Percentiles rank a stretch among this genome's conserved stretches.
Evolutionary conservation across 2,329 filamentous ascomycete species (phyloP).

Genomic region (Exophiala mesophila): DNA sequence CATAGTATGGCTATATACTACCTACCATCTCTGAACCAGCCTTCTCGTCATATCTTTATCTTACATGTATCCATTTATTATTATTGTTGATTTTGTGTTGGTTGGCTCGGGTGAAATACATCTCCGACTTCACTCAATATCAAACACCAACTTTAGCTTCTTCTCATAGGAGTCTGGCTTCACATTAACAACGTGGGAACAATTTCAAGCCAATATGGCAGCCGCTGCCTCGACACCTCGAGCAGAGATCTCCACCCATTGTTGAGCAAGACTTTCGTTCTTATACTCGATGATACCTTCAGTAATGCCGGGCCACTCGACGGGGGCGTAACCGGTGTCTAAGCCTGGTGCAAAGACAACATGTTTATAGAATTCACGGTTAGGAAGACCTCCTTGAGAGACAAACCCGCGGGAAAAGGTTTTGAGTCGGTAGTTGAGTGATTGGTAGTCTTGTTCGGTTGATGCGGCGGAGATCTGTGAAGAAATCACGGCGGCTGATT

Average conservation of each 20-base stretch:
- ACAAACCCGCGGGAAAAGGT: constrained; percentile 45
- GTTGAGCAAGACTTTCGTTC: constrained; percentile 24
- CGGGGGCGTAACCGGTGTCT: constrained; percentile 31
- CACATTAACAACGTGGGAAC: too few species aligned
- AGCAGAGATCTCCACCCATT: constrained; percentile 26
- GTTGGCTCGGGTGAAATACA: too few species aligned
- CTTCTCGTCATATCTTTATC: too few species aligned
- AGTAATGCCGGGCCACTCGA: constrained; percentile 27
- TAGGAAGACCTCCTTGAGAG: constrained; percentile 42
- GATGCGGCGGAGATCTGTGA: constrained; percentile 6
- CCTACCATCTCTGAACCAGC: too few species aligned
- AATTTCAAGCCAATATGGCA: constrained; percentile 17
- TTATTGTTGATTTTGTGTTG: too few species aligned
- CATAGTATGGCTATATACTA: too few species aligned
- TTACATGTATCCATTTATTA: too few species aligned
- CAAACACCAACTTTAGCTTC: too few species aligned
- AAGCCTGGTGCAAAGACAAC: constrained; percentile 45
- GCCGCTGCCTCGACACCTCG: constrained; percentile 26
- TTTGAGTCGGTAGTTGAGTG: constrained; percentile 43
- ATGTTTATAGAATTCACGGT: constrained; percentile 43
- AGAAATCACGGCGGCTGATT: constrained; percentile 24
- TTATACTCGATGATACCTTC: constrained; percentile 26
- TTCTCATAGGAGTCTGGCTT: too few species aligned
- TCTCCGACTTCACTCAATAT: too few species aligned
- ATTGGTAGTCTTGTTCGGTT: constrained; percentile 25